Percentiles rank a stretch among this genome's conserved stretches.
Evolutionary conservation across 192 early-diverging fungal genomes (phyloP).

Genomic region (Backusella psychrophila): DNA sequence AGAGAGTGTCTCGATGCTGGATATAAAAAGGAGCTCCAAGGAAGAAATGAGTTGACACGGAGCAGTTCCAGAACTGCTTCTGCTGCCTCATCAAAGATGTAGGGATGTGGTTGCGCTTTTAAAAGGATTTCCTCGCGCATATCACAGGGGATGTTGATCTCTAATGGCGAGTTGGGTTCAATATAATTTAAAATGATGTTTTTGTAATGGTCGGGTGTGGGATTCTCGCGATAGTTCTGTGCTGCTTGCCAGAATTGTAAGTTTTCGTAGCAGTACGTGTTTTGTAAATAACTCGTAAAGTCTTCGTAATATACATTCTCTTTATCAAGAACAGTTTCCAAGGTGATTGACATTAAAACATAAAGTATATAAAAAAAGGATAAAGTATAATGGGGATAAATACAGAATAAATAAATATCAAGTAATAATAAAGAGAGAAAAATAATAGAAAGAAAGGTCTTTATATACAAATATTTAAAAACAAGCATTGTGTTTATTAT

Average conservation of each 20-base stretch:
- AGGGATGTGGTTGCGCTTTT: constrained; percentile 15
- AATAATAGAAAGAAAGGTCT: neutral
- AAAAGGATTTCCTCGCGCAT: constrained; percentile 26
- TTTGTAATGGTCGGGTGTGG: neutral
- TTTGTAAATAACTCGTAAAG: constrained; percentile 24
- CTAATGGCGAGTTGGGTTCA: constrained; percentile 23
- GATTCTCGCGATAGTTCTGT: constrained; percentile 22
- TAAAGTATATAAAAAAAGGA: neutral
- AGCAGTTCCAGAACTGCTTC: constrained; percentile 29
- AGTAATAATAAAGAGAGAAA: neutral
- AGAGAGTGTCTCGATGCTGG: neutral
- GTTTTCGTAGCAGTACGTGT: constrained; percentile 39
- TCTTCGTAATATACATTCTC: neutral
- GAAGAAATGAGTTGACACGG: constrained; percentile 31
- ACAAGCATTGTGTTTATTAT: neutral
- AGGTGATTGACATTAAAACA: neutral
- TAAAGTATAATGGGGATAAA: neutral
- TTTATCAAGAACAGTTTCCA: constrained; percentile 16
- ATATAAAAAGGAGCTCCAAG: constrained; percentile 17
- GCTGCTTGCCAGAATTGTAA: constrained; percentile 37
- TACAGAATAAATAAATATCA: neutral
- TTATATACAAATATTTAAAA: neutral
- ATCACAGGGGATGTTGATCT: constrained; percentile 37
- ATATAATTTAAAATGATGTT: constrained; percentile 19
- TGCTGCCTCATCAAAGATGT: constrained; percentile 18